Percentiles rank a stretch among this genome's conserved stretches.
Conservation (phyloP, 2,329 filamentous ascomycete species). For the Verticillium albo-atrum region DNA sequence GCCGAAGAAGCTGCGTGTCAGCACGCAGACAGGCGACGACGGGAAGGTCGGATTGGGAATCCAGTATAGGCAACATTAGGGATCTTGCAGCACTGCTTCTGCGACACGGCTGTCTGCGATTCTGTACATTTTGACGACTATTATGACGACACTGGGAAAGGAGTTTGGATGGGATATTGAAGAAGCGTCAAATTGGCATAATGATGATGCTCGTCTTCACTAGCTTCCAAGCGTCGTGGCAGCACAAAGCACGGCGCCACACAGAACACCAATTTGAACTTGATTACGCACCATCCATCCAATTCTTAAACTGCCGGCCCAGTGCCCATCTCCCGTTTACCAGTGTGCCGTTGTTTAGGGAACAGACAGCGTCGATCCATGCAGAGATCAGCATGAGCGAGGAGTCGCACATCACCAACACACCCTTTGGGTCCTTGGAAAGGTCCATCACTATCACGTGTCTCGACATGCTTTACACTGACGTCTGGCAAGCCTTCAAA, state of each 20-base stretch:
- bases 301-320: background rate
- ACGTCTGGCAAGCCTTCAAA: background rate
- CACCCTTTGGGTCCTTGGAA: background rate
- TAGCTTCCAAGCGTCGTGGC: background rate
- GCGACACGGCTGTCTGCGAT: background rate
- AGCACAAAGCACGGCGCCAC: background rate
- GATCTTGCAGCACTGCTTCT: background rate
- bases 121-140: background rate
- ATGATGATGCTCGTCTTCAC: background rate
- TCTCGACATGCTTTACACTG: background rate
- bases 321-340: background rate
- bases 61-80: slow-evolving; percentile 31
- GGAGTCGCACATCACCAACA: background rate
- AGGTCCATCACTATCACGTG: background rate
- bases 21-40: slow-evolving; percentile 28
- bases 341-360: background rate
- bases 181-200: background rate
- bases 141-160: background rate
- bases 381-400: background rate
- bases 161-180: background rate
- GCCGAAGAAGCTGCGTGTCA: slow-evolving; percentile 46
- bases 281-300: background rate
- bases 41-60: slow-evolving; percentile 47
- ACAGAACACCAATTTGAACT: background rate
- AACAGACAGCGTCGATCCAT: background rate